These are phyloP conservation scores for Teratosphaeriaceae sp. DNA, from an alignment of 2,329 filamentous ascomycete genomes.

Conservation along the genomic window DNA sequence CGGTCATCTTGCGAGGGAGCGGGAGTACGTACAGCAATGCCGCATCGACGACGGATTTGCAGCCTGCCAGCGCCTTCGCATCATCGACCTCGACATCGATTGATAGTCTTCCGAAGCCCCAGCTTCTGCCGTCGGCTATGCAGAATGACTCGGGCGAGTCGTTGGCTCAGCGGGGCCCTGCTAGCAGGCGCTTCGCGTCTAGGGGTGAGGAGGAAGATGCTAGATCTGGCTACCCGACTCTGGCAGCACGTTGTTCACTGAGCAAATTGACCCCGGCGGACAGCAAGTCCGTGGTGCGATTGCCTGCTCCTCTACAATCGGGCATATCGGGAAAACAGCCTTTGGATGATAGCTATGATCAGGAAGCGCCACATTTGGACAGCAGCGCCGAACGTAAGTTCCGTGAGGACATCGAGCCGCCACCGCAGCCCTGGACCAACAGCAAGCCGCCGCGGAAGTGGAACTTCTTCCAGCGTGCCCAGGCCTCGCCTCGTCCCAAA, in stretches of 20 bases:
- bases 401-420: constrained; percentile 35
- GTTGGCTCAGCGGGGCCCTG: constrained; percentile 9
- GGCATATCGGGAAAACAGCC: constrained; percentile 3
- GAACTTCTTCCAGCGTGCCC: constrained; percentile 54
- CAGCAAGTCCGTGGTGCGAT: constrained; percentile 7
- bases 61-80: constrained; percentile 6
- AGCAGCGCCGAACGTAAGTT: constrained; percentile 24
- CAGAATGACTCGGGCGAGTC: constrained; percentile 7
- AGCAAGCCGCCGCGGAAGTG: constrained; percentile 40
- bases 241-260: constrained; percentile 15
- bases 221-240: constrained; percentile 7
- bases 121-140: constrained; percentile 26
- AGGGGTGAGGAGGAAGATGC: constrained; percentile 22
- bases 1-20: constrained; percentile 39
- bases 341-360: constrained; percentile 12
- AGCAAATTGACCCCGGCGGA: constrained; percentile 12
- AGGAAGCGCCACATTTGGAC: constrained; percentile 13
- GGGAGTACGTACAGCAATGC: constrained; percentile 30
- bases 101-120: constrained; percentile 16
- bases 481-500: constrained; percentile 34
- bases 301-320: constrained; percentile 14
- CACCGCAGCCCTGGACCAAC: constrained; percentile 7
- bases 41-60: constrained; percentile 12
- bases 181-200: constrained; percentile 12
- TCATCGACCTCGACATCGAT: constrained; percentile 18